A percentile compares a stretch with the other conserved stretches of the same genome.
Evolutionary conservation across 371 early-diverging fungal genomes (phyloP).

Genomic region (Mortierella sp.): DNA sequence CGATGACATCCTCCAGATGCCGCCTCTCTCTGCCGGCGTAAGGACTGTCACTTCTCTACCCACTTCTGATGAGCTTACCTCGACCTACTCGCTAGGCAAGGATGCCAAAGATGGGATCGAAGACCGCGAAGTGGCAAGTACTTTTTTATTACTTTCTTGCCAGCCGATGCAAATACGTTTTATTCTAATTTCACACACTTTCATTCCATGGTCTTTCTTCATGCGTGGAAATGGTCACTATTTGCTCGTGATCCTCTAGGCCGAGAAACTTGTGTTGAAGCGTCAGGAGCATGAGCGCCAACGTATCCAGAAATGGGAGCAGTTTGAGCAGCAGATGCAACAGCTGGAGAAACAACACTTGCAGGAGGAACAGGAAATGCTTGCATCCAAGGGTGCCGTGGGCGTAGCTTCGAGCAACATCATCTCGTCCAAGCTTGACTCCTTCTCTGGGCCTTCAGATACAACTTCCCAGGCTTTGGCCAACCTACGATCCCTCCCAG

Average conservation of each 20-base stretch:
- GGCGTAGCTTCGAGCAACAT: background rate
- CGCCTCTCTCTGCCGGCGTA: constrained; percentile 7
- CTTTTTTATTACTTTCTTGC: no score
- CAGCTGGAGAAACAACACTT: constrained; percentile 28
- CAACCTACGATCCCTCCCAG: background rate
- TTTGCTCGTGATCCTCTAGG: background rate
- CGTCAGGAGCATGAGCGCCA: constrained; percentile 31
- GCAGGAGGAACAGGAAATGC: constrained; percentile 26
- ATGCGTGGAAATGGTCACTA: no score
- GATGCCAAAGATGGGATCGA: constrained; percentile 18
- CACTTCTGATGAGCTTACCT: background rate
- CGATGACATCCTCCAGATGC: constrained; percentile 34
- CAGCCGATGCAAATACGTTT: no score
- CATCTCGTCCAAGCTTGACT: constrained; percentile 11
- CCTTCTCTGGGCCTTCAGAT: constrained; percentile 16
- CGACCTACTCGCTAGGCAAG: constrained; percentile 17
- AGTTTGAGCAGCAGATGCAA: constrained; percentile 35
- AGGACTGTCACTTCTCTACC: constrained; percentile 24
- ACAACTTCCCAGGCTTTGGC: constrained; percentile 14
- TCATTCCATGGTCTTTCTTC: no score
- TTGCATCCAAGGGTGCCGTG: background rate
- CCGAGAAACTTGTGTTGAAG: constrained; percentile 27
- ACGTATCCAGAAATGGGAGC: constrained; percentile 18
- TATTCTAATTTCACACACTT: no score
- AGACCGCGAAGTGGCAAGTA: constrained; percentile 43